Evolutionary conservation across 148 eudicot genomes (phyloP).

Genomic region (Rhododendron henanense): DNA sequence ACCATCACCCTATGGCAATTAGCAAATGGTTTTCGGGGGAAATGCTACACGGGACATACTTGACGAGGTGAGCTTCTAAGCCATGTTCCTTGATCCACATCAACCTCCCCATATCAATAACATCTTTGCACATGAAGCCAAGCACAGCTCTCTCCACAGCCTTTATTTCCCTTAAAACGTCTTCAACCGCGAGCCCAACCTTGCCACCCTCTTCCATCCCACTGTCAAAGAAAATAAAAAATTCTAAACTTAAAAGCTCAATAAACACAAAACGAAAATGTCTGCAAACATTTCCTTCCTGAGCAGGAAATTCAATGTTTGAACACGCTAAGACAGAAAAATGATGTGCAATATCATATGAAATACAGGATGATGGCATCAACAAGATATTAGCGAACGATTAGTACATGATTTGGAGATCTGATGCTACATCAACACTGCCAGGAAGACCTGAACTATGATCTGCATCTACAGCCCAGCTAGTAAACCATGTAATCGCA

Average conservation of each 20-base stretch:
- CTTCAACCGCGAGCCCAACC: slow-evolving; percentile 39
- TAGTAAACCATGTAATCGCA: slow-evolving; percentile 92
- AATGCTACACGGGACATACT: slow-evolving; percentile 66
- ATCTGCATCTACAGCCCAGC: slow-evolving; percentile 98
- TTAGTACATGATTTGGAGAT: slow-evolving; percentile 27
- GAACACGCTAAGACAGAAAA: not conserved
- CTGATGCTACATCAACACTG: slow-evolving; percentile 19
- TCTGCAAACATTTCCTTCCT: not conserved
- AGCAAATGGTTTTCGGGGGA: slow-evolving; percentile 90
- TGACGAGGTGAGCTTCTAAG: slow-evolving; percentile 59
- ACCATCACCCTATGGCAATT: slow-evolving; percentile 35
- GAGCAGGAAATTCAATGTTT: not conserved
- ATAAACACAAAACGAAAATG: not conserved
- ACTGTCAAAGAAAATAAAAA: slow-evolving; percentile 13
- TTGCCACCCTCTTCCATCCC: slow-evolving; percentile 20
- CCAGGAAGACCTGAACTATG: slow-evolving; percentile 53
- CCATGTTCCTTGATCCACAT: slow-evolving; percentile 71
- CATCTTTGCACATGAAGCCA: slow-evolving; percentile 96
- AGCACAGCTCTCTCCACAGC: slow-evolving; percentile 64
- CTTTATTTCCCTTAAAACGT: slow-evolving; percentile 49
- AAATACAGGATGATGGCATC: not conserved
- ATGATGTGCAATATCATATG: not conserved
- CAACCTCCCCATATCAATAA: slow-evolving; percentile 80
- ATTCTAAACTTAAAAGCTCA: not conserved
- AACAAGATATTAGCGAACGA: not conserved